Evolutionary conservation across 2,329 filamentous ascomycete species (phyloP).

Genomic region (Sphaerulina vaccinii): DNA sequence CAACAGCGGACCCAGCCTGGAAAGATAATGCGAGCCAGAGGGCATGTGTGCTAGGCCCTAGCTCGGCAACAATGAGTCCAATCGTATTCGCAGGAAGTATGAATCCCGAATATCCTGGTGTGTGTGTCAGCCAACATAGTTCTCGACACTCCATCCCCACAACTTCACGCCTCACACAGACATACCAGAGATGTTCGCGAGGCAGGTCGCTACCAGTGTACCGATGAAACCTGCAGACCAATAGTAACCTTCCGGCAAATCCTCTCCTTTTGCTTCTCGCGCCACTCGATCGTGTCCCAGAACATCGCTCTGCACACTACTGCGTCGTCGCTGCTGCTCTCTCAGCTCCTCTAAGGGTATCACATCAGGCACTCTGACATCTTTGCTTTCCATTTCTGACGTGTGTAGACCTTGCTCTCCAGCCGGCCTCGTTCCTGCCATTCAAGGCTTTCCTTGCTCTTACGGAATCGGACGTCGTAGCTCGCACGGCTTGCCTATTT

Average conservation of each 20-base stretch:
- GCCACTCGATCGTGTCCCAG: constrained; percentile 16
- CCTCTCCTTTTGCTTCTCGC: constrained; percentile 14
- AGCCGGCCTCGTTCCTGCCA: neutral
- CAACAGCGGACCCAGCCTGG: constrained; percentile 16
- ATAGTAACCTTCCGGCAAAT: constrained; percentile 16
- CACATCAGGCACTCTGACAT: neutral
- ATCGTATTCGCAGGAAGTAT: constrained; percentile 22
- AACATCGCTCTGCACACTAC: neutral
- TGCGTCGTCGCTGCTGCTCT: neutral
- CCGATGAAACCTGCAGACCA: constrained; percentile 13
- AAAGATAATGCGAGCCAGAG: constrained; percentile 20
- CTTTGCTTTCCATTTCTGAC: neutral
- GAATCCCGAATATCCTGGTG: constrained; percentile 18
- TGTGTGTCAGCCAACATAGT: too few relatives aligned
- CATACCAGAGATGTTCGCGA: constrained; percentile 14
- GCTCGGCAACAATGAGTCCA: constrained; percentile 15
- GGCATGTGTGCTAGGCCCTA: constrained; percentile 5
- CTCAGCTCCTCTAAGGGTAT: neutral
- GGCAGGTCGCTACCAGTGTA: constrained; percentile 19
- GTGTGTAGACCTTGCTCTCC: too few relatives aligned
- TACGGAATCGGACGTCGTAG: too few relatives aligned
- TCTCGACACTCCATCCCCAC: too few relatives aligned
- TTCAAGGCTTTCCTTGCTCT: neutral
- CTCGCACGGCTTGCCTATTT: too few relatives aligned
- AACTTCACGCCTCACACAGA: too few relatives aligned